Base-by-base conservation (phyloP, 192 early-diverging fungal species). In the Allomyces macrogynus region DNA sequence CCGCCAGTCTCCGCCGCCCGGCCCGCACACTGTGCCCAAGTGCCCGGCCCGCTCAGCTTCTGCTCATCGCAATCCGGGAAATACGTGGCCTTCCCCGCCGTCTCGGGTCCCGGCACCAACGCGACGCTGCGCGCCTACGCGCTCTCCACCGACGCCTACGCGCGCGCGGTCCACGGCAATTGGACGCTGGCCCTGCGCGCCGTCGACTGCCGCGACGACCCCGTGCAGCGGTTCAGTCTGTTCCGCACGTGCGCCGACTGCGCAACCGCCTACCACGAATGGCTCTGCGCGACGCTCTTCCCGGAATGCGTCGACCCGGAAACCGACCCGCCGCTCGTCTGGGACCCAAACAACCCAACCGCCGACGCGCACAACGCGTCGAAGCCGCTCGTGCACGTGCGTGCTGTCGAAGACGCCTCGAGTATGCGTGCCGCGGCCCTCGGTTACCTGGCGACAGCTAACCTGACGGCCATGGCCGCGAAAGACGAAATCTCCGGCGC, bases 241-340 rank as follows among this genome's bases (percentile, higher is more conserved):
- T 57, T 57, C 49, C 49, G 49, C 49, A 57, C 49, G 16, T 57
- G 49, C 49, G 49, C 49, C 49, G 49, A 57, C 49, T 57, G 49
- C 49, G 49, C 49, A 3, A n/a, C 49, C 16, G 12, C 49, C 1
- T 57, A 57, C 49, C 16, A 3, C 16, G 16, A n/a, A 14, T 57
- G 49, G 49, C 16, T 57, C 49, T 57, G 49, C 49, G 16, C 16
- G 0, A 57, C 49, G 12, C 16, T n/a, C 49, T 57, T 57, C 20
- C 16, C 49, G 16, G 49, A 57, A n/a, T 57, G 49, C 49, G 49
- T n/a, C 32, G 32, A 40, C 16, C 20, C 49, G 16, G 49, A 20
- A 14, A 3, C 49, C 16, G 12, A 14, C 16, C 49, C 49, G 1
- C 16, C 49, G 20, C 20, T 57, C 20, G 49, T 57, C 49, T 57